phyloP scores from a whole-genome alignment of 371 early-diverging fungal species.

The Mucor mucedo region DNA sequence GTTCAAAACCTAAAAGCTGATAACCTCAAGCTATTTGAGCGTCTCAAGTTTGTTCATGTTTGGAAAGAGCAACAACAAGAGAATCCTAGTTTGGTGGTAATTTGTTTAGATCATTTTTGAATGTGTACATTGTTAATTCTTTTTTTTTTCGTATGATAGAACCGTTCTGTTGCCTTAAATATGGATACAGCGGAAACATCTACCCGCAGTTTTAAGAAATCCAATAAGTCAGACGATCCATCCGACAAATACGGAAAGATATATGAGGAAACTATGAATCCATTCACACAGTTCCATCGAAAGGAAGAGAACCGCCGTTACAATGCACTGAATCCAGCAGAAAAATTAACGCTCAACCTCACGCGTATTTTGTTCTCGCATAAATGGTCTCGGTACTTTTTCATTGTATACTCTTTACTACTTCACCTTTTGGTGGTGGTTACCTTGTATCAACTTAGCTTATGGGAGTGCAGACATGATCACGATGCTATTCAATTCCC shows the following conservation, averaged over 20 bases:
- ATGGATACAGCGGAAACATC: constrained; percentile 16
- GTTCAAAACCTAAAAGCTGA: constrained; percentile 72
- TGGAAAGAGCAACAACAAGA: constrained; percentile 51
- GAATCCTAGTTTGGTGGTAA: constrained; percentile 28
- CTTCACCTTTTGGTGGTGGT: constrained; percentile 82
- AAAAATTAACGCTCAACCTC: constrained; percentile 70
- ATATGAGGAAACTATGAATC: constrained; percentile 89
- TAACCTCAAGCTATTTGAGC: constrained; percentile 87
- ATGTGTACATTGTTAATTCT: background rate
- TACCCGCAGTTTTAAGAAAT: constrained; percentile 21
- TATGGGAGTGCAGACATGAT: constrained; percentile 75
- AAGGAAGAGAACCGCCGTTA: constrained; percentile 78
- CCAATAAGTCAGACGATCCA: constrained; percentile 46
- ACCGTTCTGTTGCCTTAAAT: constrained; percentile 27
- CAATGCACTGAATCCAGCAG: constrained; percentile 76
- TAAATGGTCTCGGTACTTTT: constrained; percentile 72
- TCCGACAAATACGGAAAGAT: constrained; percentile 74
- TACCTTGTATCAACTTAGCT: constrained; percentile 69
- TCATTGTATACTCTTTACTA: constrained; percentile 73
- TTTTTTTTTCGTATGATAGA: constrained; percentile 9
- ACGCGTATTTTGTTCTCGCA: constrained; percentile 75
- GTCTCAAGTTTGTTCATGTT: constrained; percentile 72
- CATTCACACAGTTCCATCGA: constrained; percentile 83
- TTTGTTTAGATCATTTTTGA: background rate
- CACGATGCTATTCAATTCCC: constrained; percentile 57